phyloP scores from a whole-genome alignment of 2,329 filamentous ascomycete species.

The Xylaria sp. region DNA sequence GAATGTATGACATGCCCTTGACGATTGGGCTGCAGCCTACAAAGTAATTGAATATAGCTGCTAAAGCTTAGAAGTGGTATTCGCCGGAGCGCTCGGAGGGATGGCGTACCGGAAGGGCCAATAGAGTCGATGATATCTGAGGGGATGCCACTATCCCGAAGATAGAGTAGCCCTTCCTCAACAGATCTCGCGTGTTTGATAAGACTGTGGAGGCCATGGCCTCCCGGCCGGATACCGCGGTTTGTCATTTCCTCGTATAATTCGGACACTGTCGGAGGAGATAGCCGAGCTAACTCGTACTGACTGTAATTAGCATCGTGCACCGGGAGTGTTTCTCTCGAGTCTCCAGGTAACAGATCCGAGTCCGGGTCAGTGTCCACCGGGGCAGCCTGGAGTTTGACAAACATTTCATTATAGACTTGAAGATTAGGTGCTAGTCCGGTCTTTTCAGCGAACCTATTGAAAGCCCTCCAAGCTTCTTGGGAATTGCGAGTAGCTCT shows the following conservation, averaged over 20 bases:
- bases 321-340: slow-evolving; percentile 64
- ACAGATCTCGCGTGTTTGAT: slow-evolving; percentile 63
- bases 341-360: slow-evolving; percentile 67
- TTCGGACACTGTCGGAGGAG: slow-evolving; percentile 67
- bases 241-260: slow-evolving; percentile 70
- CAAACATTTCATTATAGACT: slow-evolving; percentile 71
- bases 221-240: slow-evolving; percentile 60
- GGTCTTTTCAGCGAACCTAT: slow-evolving; percentile 34
- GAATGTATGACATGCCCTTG: slow-evolving; percentile 39
- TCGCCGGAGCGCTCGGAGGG: slow-evolving; percentile 41
- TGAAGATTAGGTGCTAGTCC: slow-evolving; percentile 54
- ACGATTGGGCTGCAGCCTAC: slow-evolving; percentile 53
- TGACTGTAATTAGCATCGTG: slow-evolving; percentile 69
- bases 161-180: slow-evolving; percentile 60
- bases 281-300: slow-evolving; percentile 72
- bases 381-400: slow-evolving; percentile 61
- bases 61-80: slow-evolving; percentile 56
- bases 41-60: slow-evolving; percentile 65
- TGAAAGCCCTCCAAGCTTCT: slow-evolving; percentile 65
- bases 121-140: slow-evolving; percentile 39
- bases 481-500: slow-evolving; percentile 68
- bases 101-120: slow-evolving; percentile 33
- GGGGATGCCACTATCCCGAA: slow-evolving; percentile 57
- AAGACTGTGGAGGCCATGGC: slow-evolving; percentile 65
- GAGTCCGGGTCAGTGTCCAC: slow-evolving; percentile 43